Conservation (phyloP, 257 asterid species). For the Solanum habrochaites region DNA sequence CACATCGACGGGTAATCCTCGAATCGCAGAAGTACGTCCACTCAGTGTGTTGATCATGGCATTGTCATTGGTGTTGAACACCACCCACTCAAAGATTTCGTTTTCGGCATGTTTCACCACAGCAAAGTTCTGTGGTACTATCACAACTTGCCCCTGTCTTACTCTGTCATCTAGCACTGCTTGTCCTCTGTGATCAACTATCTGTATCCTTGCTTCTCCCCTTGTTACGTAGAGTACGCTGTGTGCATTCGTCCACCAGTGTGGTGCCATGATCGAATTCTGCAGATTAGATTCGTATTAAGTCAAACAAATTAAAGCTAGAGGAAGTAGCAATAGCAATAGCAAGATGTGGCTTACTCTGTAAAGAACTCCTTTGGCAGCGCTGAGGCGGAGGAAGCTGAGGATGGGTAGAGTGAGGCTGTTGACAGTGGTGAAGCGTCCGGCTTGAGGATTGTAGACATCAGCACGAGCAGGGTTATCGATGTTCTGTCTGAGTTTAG, state of each 20-base stretch:
- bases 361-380: slow-evolving; percentile 41
- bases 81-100: slow-evolving; percentile 55
- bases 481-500: slow-evolving; percentile 33
- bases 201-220: slow-evolving; percentile 38
- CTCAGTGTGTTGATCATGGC: slow-evolving; percentile 57
- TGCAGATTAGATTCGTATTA: slow-evolving; percentile 1
- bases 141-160: slow-evolving; percentile 38
- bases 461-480: slow-evolving; percentile 48
- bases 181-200: slow-evolving; percentile 57
- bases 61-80: slow-evolving; percentile 53
- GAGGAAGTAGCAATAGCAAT: background rate
- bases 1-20: slow-evolving; percentile 46
- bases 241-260: slow-evolving; percentile 58
- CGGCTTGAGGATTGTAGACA: slow-evolving; percentile 50
- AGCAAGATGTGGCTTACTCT: slow-evolving; percentile 11
- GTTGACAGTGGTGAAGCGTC: slow-evolving; percentile 46
- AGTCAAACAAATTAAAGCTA: background rate
- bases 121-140: slow-evolving; percentile 60
- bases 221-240: slow-evolving; percentile 31
- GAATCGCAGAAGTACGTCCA: slow-evolving; percentile 58
- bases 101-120: slow-evolving; percentile 50
- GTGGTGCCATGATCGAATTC: slow-evolving; percentile 63
- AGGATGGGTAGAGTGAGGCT: slow-evolving; percentile 46
- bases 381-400: slow-evolving; percentile 40
- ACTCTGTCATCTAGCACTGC: slow-evolving; percentile 41